These are phyloP conservation scores for Cercospora sp. DNA, from an alignment of 2,329 filamentous ascomycete genomes.

Conservation along the genomic window DNA sequence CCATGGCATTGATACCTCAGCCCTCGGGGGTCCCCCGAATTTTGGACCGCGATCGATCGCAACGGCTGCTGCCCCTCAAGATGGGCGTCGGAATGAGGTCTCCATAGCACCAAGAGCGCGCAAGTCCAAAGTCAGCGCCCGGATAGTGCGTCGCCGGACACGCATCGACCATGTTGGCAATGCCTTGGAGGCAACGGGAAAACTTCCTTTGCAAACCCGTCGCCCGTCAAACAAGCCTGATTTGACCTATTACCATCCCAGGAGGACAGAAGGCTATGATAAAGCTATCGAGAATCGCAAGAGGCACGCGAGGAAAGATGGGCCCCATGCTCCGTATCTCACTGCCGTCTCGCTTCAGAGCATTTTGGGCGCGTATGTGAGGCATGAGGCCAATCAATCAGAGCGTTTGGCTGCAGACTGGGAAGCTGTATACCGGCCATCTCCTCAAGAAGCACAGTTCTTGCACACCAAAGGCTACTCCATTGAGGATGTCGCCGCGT, in stretches of 20 bases:
- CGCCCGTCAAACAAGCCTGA: neutral
- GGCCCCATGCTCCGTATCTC: neutral
- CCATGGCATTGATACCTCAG: conserved; percentile 6
- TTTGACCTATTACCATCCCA: conserved; percentile 10
- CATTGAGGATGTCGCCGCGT: conserved; percentile 30
- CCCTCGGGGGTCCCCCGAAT: neutral
- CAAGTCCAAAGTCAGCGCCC: neutral
- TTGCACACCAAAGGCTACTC: conserved; percentile 25
- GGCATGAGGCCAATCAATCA: neutral
- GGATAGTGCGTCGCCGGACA: conserved; percentile 1
- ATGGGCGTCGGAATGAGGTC: neutral
- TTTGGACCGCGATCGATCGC: neutral
- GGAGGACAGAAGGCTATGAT: neutral
- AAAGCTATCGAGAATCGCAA: neutral
- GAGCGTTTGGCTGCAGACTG: conserved; percentile 22
- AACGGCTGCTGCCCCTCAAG: neutral
- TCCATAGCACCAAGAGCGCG: neutral
- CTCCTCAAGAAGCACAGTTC: conserved; percentile 14
- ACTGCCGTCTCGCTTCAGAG: conserved; percentile 4
- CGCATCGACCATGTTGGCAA: conserved; percentile 17
- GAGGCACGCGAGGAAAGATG: neutral
- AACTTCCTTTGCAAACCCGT: neutral
- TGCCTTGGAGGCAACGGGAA: conserved; percentile 7
- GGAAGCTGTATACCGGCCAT: conserved; percentile 17
- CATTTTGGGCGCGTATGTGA: conserved; percentile 13